Conservation (phyloP, 306 rosid genomes). For the Arachis stenosperma region DNA sequence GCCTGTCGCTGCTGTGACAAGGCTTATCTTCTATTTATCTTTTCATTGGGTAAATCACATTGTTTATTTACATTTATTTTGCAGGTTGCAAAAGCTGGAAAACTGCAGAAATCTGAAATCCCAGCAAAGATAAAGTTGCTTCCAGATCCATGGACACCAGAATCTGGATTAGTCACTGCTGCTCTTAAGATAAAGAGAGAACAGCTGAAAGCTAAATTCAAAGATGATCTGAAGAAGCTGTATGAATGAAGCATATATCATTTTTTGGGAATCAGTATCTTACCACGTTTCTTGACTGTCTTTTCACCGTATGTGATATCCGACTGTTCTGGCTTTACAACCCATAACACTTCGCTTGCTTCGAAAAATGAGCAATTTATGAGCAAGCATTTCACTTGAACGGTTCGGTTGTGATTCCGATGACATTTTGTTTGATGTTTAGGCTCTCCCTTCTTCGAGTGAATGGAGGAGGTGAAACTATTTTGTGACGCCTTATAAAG, state of each 20-base stretch:
- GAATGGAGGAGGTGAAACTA: too few relatives aligned
- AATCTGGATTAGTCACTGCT: slow-evolving; percentile 92
- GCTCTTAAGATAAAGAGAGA: slow-evolving; percentile 93
- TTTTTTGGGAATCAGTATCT: slow-evolving; percentile 6
- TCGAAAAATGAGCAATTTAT: too few relatives aligned
- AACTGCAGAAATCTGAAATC: slow-evolving; percentile 71
- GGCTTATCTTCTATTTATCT: background rate
- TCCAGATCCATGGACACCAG: slow-evolving; percentile 86
- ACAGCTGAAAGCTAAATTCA: slow-evolving; percentile 75
- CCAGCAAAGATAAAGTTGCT: slow-evolving; percentile 78
- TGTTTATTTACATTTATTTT: background rate
- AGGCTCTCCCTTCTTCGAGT: too few relatives aligned
- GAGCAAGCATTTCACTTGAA: too few relatives aligned
- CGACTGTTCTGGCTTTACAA: background rate
- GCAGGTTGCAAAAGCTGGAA: slow-evolving; percentile 73
- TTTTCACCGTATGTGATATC: background rate
- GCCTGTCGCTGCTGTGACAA: background rate
- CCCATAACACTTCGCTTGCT: too few relatives aligned
- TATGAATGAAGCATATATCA: slow-evolving; percentile 56
- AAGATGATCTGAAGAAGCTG: slow-evolving; percentile 65
- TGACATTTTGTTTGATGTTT: too few relatives aligned
- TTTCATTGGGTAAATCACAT: background rate
- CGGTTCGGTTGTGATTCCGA: too few relatives aligned
- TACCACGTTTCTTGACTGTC: slow-evolving; percentile 13
- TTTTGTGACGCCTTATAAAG: too few relatives aligned